Base-by-base conservation (phyloP, 169 alveolate genomes). In the Plasmodium yoelii region DNA sequence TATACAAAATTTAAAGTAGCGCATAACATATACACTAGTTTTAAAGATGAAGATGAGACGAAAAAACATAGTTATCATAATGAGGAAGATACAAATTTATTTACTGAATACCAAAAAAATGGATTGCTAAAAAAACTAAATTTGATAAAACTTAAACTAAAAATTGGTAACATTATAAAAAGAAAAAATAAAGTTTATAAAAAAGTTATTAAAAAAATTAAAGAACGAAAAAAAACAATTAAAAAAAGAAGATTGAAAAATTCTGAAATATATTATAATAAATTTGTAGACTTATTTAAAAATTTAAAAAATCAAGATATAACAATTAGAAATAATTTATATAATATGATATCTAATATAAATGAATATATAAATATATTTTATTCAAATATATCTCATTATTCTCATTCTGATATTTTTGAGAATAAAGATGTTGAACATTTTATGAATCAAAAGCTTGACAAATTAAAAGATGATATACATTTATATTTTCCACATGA, bases 311-410 rank as follows among this genome's bases (percentile, higher is more conserved):
- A 60, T 13, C 82, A 82, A n/a, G 90, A 82, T 60, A 39, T 51
- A 67, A 34, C 15, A 39, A 64, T 77, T 77, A 47, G 59, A 75
- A 77, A 46, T 44, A 77, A 49, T 68, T 13, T 77, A 44, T 49
- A n/a, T 77, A 69, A 59, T 47, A 77, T 77, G 88, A 6, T 77
- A 34, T 3, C 22, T 5, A 69, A 56, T 39, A 69, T 77, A 49
- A 77, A 46, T 22, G 64, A 64, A 8, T 56, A 63, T n/a, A 22
- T 77, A 67, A 77, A 77, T 22, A 22, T 63, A 24, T 77, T 49
- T 46, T 77, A 77, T 57, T n/a, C 47, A 18, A 77, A 77, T 44
- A 77, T 77, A 47, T 77, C 80, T n/a, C 88, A 39, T 34, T 77
- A 61, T 46, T 18, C 34, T 51, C 77, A 74, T 0, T 65, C 46